Conservation (phyloP, 1,284 basidiomycete species). For the Jaminaea rosea region DNA sequence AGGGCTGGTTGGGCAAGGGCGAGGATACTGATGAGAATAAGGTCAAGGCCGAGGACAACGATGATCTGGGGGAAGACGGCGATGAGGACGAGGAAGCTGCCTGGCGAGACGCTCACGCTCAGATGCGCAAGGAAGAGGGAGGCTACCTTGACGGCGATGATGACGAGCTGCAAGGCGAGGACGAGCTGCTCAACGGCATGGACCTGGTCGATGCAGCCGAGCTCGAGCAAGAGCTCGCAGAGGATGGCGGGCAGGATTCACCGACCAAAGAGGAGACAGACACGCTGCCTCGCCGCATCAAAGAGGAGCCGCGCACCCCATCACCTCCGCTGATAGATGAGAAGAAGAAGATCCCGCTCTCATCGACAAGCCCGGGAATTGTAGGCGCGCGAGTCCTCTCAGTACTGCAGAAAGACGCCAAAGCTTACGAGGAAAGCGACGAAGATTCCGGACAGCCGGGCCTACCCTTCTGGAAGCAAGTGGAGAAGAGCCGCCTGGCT, state of each 20-base stretch:
- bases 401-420: too few species aligned
- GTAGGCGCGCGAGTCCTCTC: too few species aligned
- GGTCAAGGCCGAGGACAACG: neutral
- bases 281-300: too few species aligned
- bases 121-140: slow-evolving; percentile 3
- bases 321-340: too few species aligned
- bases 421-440: too few species aligned
- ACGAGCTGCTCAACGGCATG: too few species aligned
- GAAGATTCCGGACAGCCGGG: too few species aligned
- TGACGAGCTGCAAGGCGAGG: slow-evolving; percentile 11
- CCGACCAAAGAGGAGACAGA: neutral
- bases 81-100: neutral
- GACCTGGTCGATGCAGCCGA: slow-evolving; percentile 10
- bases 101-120: neutral
- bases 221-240: slow-evolving; percentile 1
- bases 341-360: too few species aligned
- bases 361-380: too few species aligned
- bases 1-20: neutral
- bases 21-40: neutral
- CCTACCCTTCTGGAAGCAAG: too few species aligned
- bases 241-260: neutral
- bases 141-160: slow-evolving; percentile 1
- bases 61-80: neutral
- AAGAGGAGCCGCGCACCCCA: too few species aligned
- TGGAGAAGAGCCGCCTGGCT: too few species aligned